Percentiles rank a stretch among this genome's conserved stretches.
Conservation (phyloP, 805 yeast species). For the Tetrapisispora pingtungensis region DNA sequence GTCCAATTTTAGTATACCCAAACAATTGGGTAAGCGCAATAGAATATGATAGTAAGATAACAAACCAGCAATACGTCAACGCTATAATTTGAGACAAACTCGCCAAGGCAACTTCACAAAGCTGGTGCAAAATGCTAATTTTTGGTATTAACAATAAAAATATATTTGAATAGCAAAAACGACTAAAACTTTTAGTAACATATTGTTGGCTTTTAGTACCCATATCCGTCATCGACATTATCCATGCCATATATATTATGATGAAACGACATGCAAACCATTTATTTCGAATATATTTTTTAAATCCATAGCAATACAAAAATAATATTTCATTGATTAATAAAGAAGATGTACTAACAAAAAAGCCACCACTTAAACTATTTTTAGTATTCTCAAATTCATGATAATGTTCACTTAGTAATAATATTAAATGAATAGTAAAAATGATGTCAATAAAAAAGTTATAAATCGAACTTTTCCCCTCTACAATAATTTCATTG, state of each 20-base stretch:
- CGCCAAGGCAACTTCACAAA: slow-evolving; percentile 1
- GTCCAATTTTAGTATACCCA: slow-evolving; percentile 1
- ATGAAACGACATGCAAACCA: background rate
- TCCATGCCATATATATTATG: background rate
- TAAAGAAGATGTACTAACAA: background rate
- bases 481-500: background rate
- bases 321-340: background rate
- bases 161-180: background rate
- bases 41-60: background rate
- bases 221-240: background rate
- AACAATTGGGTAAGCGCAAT: background rate
- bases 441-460: background rate
- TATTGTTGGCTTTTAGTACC: background rate
- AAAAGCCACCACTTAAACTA: background rate
- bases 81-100: background rate
- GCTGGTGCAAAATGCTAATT: background rate
- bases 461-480: background rate
- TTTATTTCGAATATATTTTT: background rate
- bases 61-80: slow-evolving; percentile 1
- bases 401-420: background rate
- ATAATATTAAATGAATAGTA: background rate
- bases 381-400: background rate
- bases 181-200: background rate
- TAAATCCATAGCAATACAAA: background rate
- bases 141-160: slow-evolving; percentile 1